Evolutionary conservation across 192 early-diverging fungal genomes (phyloP), one percentile per base, ranked within the genome.

Genomic region (Linnemannia exigua): DNA sequence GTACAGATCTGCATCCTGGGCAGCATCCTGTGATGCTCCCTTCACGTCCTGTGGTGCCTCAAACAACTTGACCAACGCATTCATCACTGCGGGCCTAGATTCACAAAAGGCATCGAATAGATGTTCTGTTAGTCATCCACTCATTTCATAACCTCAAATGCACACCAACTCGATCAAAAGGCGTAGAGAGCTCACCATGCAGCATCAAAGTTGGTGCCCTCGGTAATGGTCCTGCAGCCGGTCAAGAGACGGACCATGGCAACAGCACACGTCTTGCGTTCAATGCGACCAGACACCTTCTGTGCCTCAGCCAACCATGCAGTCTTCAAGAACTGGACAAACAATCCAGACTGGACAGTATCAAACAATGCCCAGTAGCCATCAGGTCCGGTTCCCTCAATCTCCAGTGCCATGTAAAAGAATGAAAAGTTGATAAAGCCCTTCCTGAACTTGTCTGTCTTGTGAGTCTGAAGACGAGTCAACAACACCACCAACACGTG

Each of bases 401-500:
- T 93, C 33, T 95, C 88, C 72, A 95, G 66, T 12, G 93, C 82
- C 80, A 96, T 89, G 75, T 94, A 92, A 48, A 90, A 90, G 69
- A 87, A 90, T 28, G 95, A 81, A 80, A 95, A 95, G 46, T 94
- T 89, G 72, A 95, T 87, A 81, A 97, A 95, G 52, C 90, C 86
- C 33, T 90, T 86, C 28, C 90, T 91, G 79, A 94, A 95, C 73
- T 91, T 91, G 46, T 94, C 91, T 35, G 90, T 93, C 33, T 90
- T 94, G 84, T 92, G 91, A 58, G 75, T 91, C 35, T 91, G 88
- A 28, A 92, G 75, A 52, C 89, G 85, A 31, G 79, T 90, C 79
- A 91, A 72, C 14, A 91, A 67, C 31, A 90, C 72, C 22, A 81
- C 77, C 47, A 92, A 52, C 8, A 93, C 87, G 16, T 90, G 80